Evolutionary conservation across 139 green algal genomes (phyloP), one percentile per base, ranked within the genome.

Genomic region (Zygnema cylindricum): DNA sequence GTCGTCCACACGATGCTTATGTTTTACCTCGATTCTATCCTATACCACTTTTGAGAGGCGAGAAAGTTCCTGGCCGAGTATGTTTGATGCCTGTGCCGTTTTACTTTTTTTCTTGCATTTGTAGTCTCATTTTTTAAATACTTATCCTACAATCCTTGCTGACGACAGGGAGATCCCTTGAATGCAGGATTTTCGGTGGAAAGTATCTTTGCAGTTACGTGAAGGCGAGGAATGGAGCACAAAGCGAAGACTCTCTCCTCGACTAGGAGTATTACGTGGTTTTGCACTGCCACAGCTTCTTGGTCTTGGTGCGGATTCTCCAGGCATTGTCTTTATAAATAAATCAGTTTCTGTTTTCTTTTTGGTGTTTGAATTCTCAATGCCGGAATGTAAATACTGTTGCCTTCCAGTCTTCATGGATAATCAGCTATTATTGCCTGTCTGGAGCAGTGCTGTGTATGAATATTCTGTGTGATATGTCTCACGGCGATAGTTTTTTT

Each of bases 171-270:
- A 55, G 7, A 25, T 16, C 11, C 7, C 36, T 42, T 11, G 7
- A 79, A 41, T 3, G 81, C 82, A 87, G 82, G 82, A 87, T 71
- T 87, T 54, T 38, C 82, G 82, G 0, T 87, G 82, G 82, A 82
- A 73, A 71, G 82, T 84, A 54, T 49, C n/a, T 35, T n/a, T 87
- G 55, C 36, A 54, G 55, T 30, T 87, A 21, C 43, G 55, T 32
- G 77, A 41, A 16, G 71, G 7, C 71, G 71, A 43, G 23, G 49
- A 81, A 55, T 32, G 36, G 0, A 33, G 32, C 82, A 41, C 49
- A 43, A 43, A 54, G 0, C n/a, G 35, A 32, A 23, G 43, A 23
- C 32, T 40, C 55, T 54, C 32, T 42, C 16, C 69, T 16, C 82
- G 82, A 40, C 82, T 87, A 69, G 33, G 63, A 39, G 33, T 82